phyloP scores from a whole-genome alignment of 176 grass and related monocot species.

The Raddia distichophylla region DNA sequence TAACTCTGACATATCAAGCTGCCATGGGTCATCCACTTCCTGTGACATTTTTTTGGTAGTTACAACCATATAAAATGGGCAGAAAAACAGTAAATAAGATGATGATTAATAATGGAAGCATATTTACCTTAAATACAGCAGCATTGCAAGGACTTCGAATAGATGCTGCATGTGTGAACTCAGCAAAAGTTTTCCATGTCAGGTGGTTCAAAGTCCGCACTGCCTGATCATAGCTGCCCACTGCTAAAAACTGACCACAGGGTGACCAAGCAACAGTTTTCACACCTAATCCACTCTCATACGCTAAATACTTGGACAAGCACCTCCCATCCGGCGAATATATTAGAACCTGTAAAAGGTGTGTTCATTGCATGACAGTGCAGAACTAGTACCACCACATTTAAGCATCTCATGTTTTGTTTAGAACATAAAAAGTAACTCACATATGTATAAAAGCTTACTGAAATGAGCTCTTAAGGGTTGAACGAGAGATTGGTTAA shows the following conservation, averaged over 20 bases:
- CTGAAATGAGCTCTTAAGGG: slow-evolving; percentile 13
- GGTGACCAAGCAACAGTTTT: slow-evolving; percentile 97
- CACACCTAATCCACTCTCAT: slow-evolving; percentile 91
- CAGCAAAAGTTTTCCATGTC: slow-evolving; percentile 97
- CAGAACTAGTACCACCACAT: not conserved
- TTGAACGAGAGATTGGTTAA: slow-evolving; percentile 23
- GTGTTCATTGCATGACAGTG: slow-evolving; percentile 27
- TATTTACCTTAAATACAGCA: slow-evolving; percentile 77
- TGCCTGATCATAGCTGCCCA: slow-evolving; percentile 94
- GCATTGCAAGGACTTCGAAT: slow-evolving; percentile 74
- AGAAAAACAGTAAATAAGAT: slow-evolving; percentile 33
- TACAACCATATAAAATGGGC: slow-evolving; percentile 28
- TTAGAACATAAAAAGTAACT: not conserved
- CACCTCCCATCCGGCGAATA: slow-evolving; percentile 97
- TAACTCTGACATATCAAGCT: slow-evolving; percentile 95
- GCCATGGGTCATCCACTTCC: slow-evolving; percentile 91
- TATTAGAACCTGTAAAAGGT: slow-evolving; percentile 68
- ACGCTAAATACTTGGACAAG: slow-evolving; percentile 86
- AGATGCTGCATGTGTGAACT: slow-evolving; percentile 73
- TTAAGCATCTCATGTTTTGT: slow-evolving; percentile 19
- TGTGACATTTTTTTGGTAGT: slow-evolving; percentile 39
- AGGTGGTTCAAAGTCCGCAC: slow-evolving; percentile 84
- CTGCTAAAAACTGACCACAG: slow-evolving; percentile 88
- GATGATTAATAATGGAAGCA: slow-evolving; percentile 12
- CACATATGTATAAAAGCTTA: not conserved